phyloP scores from a whole-genome alignment of 345 rosid genomes.

The Populus davidiana region DNA sequence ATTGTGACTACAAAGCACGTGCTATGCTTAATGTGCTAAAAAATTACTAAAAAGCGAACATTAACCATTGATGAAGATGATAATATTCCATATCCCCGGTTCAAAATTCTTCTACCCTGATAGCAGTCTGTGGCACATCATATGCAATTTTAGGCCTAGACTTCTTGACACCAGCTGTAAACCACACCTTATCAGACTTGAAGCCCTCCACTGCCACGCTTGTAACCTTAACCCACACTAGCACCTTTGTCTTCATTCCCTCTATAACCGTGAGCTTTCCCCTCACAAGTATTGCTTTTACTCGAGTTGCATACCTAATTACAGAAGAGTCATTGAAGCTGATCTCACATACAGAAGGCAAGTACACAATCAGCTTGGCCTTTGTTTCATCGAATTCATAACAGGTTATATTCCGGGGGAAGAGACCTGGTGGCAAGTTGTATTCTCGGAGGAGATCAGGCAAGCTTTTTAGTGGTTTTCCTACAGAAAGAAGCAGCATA shows the following conservation, averaged over 20 bases:
- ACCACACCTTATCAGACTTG: conserved; percentile 92
- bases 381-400: conserved; percentile 87
- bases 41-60: neutral
- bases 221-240: conserved; percentile 91
- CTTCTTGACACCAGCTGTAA: conserved; percentile 90
- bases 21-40: neutral
- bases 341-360: conserved; percentile 73
- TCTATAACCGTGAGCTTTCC: conserved; percentile 79
- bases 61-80: neutral
- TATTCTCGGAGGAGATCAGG: conserved; percentile 86
- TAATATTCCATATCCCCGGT: neutral
- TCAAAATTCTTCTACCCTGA: conserved; percentile 76
- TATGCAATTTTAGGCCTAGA: conserved; percentile 69
- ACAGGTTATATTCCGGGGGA: conserved; percentile 78
- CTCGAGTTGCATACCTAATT: conserved; percentile 76
- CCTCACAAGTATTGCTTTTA: conserved; percentile 65
- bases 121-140: conserved; percentile 53
- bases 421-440: conserved; percentile 86
- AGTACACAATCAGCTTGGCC: conserved; percentile 73
- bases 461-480: conserved; percentile 72
- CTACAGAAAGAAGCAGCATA: conserved; percentile 28
- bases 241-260: conserved; percentile 94
- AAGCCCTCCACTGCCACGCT: conserved; percentile 61
- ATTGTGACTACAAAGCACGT: neutral
- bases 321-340: conserved; percentile 81